A percentile compares a stretch with the other conserved stretches of the same genome.
Evolutionary conservation across 2,329 filamentous ascomycete genomes (phyloP).

Genomic region (Esteya vermicola): DNA sequence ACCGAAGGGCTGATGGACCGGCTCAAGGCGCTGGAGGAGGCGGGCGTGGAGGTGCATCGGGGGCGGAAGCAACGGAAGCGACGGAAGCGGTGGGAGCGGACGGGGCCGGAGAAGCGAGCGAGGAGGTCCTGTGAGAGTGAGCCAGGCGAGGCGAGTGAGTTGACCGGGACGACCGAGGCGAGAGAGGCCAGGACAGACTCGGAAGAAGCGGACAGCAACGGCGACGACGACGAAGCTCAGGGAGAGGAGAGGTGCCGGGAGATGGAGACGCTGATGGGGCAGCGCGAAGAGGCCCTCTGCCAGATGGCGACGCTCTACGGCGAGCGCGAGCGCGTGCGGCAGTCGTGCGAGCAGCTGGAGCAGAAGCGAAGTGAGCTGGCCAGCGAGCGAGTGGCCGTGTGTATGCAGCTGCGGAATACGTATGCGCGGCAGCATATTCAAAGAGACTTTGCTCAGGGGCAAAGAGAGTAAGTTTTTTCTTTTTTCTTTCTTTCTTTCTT

Average conservation of each 20-base stretch:
- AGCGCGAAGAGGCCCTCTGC: background rate
- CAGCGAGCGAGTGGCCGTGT: constrained; percentile 19
- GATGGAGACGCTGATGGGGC: constrained; percentile 1
- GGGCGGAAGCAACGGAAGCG: background rate
- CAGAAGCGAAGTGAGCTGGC: background rate
- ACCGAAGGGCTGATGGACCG: background rate
- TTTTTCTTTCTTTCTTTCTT: too few species aligned
- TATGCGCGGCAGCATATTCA: constrained; percentile 41
- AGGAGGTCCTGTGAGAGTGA: background rate
- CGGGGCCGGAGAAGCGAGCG: background rate
- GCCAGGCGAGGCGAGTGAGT: background rate
- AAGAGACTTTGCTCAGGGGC: constrained; percentile 42
- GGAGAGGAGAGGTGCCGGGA: constrained; percentile 17
- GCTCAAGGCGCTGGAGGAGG: background rate
- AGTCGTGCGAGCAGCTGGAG: background rate
- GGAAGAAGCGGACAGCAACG: background rate
- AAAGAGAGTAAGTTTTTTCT: constrained; percentile 30
- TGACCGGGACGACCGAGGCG: background rate
- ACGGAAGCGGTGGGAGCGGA: background rate
- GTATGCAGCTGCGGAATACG: constrained; percentile 41
- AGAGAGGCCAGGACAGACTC: background rate
- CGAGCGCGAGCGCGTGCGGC: constrained; percentile 13
- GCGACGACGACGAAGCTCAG: constrained; percentile 10
- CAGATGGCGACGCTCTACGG: constrained; percentile 17
- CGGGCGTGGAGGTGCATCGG: background rate